Percentiles rank a stretch among this genome's conserved stretches.
Conservation (phyloP, 345 rosid species). For the Turritis glabra region DNA sequence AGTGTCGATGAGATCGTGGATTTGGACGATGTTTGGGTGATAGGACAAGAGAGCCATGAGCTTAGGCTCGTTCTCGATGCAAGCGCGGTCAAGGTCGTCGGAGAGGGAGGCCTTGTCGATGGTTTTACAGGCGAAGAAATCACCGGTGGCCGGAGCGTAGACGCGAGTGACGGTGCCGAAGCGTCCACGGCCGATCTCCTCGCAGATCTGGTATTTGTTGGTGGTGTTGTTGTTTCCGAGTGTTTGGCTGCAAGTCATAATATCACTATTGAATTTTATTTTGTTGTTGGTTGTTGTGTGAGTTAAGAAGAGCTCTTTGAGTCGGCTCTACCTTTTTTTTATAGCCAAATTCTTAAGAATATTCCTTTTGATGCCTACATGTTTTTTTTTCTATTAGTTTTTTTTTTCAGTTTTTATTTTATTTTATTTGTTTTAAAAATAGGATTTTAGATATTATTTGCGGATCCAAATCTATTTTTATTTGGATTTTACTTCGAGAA, state of each 20-base stretch:
- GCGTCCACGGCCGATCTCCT: slow-evolving; percentile 80
- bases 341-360: slow-evolving; percentile 29
- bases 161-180: slow-evolving; percentile 67
- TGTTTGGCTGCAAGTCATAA: slow-evolving; percentile 39
- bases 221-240: slow-evolving; percentile 22
- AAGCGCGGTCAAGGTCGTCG: slow-evolving; percentile 59
- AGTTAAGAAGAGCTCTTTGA: neutral
- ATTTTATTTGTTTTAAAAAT: neutral
- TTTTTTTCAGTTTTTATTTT: neutral
- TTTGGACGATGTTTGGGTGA: slow-evolving; percentile 61
- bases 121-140: slow-evolving; percentile 68
- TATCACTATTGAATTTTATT: neutral
- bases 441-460: neutral
- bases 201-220: slow-evolving; percentile 58
- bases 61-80: slow-evolving; percentile 71
- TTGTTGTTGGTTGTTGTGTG: neutral
- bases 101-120: slow-evolving; percentile 57
- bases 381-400: neutral
- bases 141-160: slow-evolving; percentile 46
- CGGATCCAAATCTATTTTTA: neutral
- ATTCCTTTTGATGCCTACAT: slow-evolving; percentile 34
- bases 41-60: slow-evolving; percentile 59
- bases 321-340: slow-evolving; percentile 16
- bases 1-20: slow-evolving; percentile 57
- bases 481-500: neutral